phyloP scores from a whole-genome alignment of 495 filamentous ascomycete species.

The Penicillium paxilli region DNA sequence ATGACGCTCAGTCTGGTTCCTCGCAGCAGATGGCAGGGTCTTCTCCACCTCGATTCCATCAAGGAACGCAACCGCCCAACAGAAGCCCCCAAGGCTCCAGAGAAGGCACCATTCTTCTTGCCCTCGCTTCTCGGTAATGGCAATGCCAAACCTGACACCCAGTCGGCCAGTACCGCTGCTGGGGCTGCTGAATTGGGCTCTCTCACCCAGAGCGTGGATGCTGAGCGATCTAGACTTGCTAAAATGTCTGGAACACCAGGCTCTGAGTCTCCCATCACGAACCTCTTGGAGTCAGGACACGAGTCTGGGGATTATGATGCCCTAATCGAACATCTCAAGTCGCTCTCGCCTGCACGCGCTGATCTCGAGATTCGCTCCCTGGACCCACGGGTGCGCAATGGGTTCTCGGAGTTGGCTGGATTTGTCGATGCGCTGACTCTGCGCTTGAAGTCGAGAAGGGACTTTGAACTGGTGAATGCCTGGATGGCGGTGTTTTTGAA shows the following conservation, averaged over 20 bases:
- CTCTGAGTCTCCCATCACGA: slow-evolving; percentile 53
- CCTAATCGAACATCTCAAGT: slow-evolving; percentile 75
- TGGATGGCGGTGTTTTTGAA: slow-evolving; percentile 95
- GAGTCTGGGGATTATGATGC: slow-evolving; percentile 46
- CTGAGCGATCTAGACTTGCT: slow-evolving; percentile 55
- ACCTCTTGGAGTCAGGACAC: slow-evolving; percentile 46
- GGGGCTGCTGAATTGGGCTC: slow-evolving; percentile 38
- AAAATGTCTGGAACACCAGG: slow-evolving; percentile 35
- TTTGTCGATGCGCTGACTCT: slow-evolving; percentile 77
- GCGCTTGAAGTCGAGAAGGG: slow-evolving; percentile 62
- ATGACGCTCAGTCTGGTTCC: slow-evolving; percentile 88
- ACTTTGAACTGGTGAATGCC: slow-evolving; percentile 91
- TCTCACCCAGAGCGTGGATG: slow-evolving; percentile 34
- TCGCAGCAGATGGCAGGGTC: slow-evolving; percentile 86
- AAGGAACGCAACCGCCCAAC: slow-evolving; percentile 92
- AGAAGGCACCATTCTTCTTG: slow-evolving; percentile 96
- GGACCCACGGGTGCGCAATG: slow-evolving; percentile 42
- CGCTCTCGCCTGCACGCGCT: slow-evolving; percentile 74
- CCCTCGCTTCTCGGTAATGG: slow-evolving; percentile 59
- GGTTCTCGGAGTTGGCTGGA: slow-evolving; percentile 55
- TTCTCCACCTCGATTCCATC: slow-evolving; percentile 87
- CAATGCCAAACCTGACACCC: slow-evolving; percentile 18
- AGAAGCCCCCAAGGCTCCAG: slow-evolving; percentile 84
- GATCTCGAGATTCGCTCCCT: slow-evolving; percentile 89
- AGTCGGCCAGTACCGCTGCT: slow-evolving; percentile 15